A percentile compares a stretch with the other conserved stretches of the same genome.
Evolutionary conservation across 208 protist genomes (phyloP).

Genomic region (Leishmania guyanensis): DNA sequence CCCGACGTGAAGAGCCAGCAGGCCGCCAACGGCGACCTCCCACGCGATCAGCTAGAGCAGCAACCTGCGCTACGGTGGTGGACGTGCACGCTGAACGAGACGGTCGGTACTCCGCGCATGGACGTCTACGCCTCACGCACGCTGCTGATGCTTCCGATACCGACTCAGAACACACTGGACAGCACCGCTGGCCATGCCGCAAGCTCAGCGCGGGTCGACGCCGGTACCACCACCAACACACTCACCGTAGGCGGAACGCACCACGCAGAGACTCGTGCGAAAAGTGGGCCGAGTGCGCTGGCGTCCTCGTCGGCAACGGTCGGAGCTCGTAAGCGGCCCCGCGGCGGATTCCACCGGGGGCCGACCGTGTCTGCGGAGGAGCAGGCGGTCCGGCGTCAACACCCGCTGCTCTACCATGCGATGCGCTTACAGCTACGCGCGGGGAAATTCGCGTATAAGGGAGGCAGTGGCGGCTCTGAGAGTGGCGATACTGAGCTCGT

Average conservation of each 20-base stretch:
- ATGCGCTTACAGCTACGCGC: slow-evolving; percentile 10
- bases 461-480: not conserved
- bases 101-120: slow-evolving; percentile 18
- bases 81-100: slow-evolving; percentile 13
- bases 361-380: slow-evolving; percentile 9
- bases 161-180: slow-evolving; percentile 15
- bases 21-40: not conserved
- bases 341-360: not conserved
- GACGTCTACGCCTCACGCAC: slow-evolving; percentile 26
- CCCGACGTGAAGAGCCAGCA: not conserved
- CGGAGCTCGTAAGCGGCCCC: not conserved
- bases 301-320: not conserved
- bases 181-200: slow-evolving; percentile 1
- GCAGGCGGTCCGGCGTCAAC: slow-evolving; percentile 16
- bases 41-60: not conserved
- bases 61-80: slow-evolving; percentile 17
- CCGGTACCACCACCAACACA: not conserved
- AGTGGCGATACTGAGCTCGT: slow-evolving; percentile 7
- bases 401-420: slow-evolving; percentile 19
- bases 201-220: not conserved
- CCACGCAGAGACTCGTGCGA: not conserved
- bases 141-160: slow-evolving; percentile 37
- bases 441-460: not conserved
- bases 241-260: not conserved
- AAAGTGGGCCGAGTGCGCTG: not conserved